Evolutionary conservation across 768 basidiomycete genomes (phyloP).

Genomic region (Podaxis sp.): DNA sequence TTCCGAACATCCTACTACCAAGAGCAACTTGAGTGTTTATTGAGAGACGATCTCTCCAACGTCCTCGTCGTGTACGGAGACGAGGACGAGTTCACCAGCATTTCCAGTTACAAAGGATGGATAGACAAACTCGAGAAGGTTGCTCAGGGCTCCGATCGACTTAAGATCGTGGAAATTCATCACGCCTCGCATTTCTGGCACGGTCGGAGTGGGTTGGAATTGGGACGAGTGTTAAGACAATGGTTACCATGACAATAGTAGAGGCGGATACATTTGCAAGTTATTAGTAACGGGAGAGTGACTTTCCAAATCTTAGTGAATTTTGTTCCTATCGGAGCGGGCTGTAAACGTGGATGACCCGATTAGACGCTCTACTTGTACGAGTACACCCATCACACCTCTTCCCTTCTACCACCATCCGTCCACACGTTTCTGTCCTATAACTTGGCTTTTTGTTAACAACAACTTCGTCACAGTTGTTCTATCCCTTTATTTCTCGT

Average conservation of each 20-base stretch:
- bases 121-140: constrained; percentile 32
- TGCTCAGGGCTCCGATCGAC: constrained; percentile 13
- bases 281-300: background rate
- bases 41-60: constrained; percentile 43
- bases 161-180: constrained; percentile 39
- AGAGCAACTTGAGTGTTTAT: constrained; percentile 45
- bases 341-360: constrained; percentile 6
- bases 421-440: background rate
- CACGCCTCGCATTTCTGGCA: constrained; percentile 71
- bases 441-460: too few species aligned
- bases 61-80: constrained; percentile 69
- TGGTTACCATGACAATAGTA: constrained; percentile 33
- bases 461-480: background rate
- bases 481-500: constrained; percentile 6
- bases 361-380: constrained; percentile 1
- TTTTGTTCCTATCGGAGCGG: background rate
- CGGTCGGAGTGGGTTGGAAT: constrained; percentile 27
- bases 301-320: background rate
- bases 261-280: constrained; percentile 3
- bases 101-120: constrained; percentile 57
- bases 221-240: constrained; percentile 26
- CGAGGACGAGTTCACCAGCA: constrained; percentile 67
- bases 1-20: constrained; percentile 61
- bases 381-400: background rate
- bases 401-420: constrained; percentile 4